Evolutionary conservation across 1,284 basidiomycete genomes (phyloP).

Genomic region (Malassezia nana): DNA sequence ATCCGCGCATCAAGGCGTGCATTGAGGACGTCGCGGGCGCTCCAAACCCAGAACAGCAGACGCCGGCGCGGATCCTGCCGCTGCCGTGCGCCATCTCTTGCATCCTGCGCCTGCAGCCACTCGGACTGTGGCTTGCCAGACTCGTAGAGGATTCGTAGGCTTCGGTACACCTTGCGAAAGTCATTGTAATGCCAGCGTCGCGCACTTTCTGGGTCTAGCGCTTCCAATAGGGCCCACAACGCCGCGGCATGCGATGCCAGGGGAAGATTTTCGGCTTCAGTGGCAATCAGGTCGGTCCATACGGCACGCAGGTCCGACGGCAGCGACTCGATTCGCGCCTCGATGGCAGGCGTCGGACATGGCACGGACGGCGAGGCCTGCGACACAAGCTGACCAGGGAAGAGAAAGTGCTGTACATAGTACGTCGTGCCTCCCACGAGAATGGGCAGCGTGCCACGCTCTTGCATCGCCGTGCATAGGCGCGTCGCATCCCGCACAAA

Average conservation of each 20-base stretch:
- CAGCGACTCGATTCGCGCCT: background rate
- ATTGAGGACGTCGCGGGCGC: conserved; percentile 60
- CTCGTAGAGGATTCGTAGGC: conserved; percentile 68
- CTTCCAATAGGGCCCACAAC: conserved; percentile 61
- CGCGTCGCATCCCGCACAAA: conserved; percentile 47
- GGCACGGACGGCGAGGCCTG: background rate
- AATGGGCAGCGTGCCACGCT: conserved; percentile 63
- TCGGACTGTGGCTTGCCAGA: conserved; percentile 61
- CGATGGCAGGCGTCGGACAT: background rate
- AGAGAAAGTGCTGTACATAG: conserved; percentile 80
- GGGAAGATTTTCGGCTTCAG: background rate
- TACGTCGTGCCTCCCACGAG: conserved; percentile 92
- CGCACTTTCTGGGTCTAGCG: conserved; percentile 67
- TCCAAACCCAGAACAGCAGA: conserved; percentile 84
- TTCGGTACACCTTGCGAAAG: conserved; percentile 75
- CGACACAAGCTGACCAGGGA: conserved; percentile 48
- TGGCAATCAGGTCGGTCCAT: conserved; percentile 1
- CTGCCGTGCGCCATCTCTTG: conserved; percentile 5
- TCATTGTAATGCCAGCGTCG: conserved; percentile 91
- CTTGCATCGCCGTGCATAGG: conserved; percentile 56
- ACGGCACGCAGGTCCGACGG: background rate
- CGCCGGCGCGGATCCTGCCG: conserved; percentile 53
- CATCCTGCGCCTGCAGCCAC: conserved; percentile 56
- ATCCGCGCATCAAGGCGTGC: conserved; percentile 68
- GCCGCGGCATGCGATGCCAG: conserved; percentile 19